phyloP scores from a whole-genome alignment of 2,329 filamentous ascomycete species.

The Fonsecaea nubica region DNA sequence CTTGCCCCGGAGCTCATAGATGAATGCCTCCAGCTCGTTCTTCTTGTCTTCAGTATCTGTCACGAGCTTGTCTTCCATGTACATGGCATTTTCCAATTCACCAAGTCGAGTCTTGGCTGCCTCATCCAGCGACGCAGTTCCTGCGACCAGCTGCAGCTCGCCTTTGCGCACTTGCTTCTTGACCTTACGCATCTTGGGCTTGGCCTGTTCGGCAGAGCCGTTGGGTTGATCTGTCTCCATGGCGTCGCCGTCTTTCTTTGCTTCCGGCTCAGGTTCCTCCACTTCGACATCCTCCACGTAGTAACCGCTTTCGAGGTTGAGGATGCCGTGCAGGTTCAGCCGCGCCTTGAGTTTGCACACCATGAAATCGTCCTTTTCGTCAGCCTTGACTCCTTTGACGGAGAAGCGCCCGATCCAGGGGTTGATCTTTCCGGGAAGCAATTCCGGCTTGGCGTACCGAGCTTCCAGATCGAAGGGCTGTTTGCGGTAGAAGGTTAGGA shows the following conservation, averaged over 20 bases:
- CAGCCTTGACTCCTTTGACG: constrained; percentile 95
- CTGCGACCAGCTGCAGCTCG: constrained; percentile 84
- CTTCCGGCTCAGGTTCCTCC: constrained; percentile 86
- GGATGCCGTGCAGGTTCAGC: constrained; percentile 91
- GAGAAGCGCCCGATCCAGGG: constrained; percentile 98
- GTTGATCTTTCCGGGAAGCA: constrained; percentile 85
- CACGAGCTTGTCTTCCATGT: constrained; percentile 98
- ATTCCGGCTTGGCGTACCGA: constrained; percentile 84
- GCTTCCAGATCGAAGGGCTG: constrained; percentile 96
- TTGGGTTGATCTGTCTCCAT: constrained; percentile 79
- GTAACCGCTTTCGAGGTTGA: constrained; percentile 97
- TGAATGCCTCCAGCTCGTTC: constrained; percentile 98
- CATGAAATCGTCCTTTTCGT: constrained; percentile 94
- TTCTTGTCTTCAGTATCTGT: constrained; percentile 99
- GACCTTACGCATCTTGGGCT: constrained; percentile 89
- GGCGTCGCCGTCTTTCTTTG: constrained; percentile 70
- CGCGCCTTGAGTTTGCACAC: constrained; percentile 99
- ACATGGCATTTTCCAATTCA: constrained; percentile 89
- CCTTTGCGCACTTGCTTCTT: constrained; percentile 99
- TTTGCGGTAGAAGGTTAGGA: constrained; percentile 98
- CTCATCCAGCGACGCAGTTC: constrained; percentile 79
- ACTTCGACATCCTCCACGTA: constrained; percentile 98
- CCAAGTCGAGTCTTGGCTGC: constrained; percentile 68
- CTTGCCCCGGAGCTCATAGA: constrained; percentile 96
- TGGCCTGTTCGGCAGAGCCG: constrained; percentile 67